Percentiles rank a stretch among this genome's conserved stretches.
Conservation (phyloP, 805 yeast genomes). For the Saccharomyces mikatae region DNA sequence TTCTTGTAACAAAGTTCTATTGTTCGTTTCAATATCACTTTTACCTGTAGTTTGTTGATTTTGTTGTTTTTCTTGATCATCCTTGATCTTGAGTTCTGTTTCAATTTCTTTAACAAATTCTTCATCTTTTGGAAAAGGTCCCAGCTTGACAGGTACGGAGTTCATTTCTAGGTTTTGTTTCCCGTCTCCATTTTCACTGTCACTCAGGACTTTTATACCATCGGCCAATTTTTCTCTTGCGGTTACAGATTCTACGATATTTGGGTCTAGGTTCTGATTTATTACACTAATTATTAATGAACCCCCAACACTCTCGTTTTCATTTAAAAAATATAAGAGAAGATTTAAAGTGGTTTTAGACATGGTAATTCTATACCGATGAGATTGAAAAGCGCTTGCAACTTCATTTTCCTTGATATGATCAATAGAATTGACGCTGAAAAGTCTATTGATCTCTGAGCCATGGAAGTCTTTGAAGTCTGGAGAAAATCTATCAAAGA, state of each 20-base stretch:
- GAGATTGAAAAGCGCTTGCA: constrained; percentile 64
- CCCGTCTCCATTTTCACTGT: constrained; percentile 28
- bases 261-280: constrained; percentile 66
- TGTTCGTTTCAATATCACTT: constrained; percentile 9
- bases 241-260: constrained; percentile 32
- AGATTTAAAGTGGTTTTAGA: constrained; percentile 81
- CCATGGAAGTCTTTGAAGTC: constrained; percentile 76
- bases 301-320: constrained; percentile 88
- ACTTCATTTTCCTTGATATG: constrained; percentile 77
- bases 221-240: constrained; percentile 27
- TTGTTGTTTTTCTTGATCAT: constrained; percentile 48
- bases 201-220: constrained; percentile 23
- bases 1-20: constrained; percentile 52
- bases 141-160: constrained; percentile 56
- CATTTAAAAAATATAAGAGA: constrained; percentile 78
- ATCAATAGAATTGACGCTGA: constrained; percentile 68
- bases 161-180: constrained; percentile 23
- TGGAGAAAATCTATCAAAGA: constrained; percentile 62
- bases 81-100: constrained; percentile 72
- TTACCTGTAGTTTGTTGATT: constrained; percentile 8
- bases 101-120: constrained; percentile 79
- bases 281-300: constrained; percentile 75
- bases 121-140: constrained; percentile 77
- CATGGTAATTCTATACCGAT: constrained; percentile 66
- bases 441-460: constrained; percentile 61